phyloP scores from a whole-genome alignment of 1,139 yeast genomes.

The Komagataea norvegica region DNA sequence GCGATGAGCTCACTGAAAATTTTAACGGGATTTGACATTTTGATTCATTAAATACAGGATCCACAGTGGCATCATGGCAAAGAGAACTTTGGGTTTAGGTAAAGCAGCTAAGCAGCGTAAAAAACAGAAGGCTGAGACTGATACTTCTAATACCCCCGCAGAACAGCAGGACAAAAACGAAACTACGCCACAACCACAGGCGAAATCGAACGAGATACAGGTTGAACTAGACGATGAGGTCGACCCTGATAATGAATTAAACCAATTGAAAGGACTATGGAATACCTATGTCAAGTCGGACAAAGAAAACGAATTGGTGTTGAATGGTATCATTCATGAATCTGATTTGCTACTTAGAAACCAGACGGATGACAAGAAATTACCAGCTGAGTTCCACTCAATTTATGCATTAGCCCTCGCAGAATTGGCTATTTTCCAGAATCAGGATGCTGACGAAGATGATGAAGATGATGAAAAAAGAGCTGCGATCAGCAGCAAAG shows the following conservation, averaged over 20 bases:
- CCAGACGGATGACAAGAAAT: constrained; percentile 30
- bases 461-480: constrained; percentile 18
- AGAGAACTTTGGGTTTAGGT: constrained; percentile 67
- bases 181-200: constrained; percentile 18
- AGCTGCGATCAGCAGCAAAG: too few relatives aligned
- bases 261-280: constrained; percentile 72
- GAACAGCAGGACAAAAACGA: constrained; percentile 21
- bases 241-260: constrained; percentile 73
- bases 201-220: constrained; percentile 42
- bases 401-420: constrained; percentile 71
- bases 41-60: too few relatives aligned
- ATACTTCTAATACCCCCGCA: constrained; percentile 14
- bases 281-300: constrained; percentile 49
- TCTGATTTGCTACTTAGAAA: constrained; percentile 73
- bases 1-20: too few relatives aligned
- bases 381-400: constrained; percentile 63
- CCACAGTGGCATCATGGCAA: constrained; percentile 43
- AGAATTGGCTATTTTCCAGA: constrained; percentile 57
- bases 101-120: constrained; percentile 28
- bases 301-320: constrained; percentile 55
- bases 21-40: too few relatives aligned
- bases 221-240: constrained; percentile 68
- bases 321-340: constrained; percentile 88
- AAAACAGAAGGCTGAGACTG: constrained; percentile 24
- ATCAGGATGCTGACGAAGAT: constrained; percentile 29